Evolutionary conservation across 2,329 filamentous ascomycete species (phyloP).

Genomic region (Arthrocladium fulminans): DNA sequence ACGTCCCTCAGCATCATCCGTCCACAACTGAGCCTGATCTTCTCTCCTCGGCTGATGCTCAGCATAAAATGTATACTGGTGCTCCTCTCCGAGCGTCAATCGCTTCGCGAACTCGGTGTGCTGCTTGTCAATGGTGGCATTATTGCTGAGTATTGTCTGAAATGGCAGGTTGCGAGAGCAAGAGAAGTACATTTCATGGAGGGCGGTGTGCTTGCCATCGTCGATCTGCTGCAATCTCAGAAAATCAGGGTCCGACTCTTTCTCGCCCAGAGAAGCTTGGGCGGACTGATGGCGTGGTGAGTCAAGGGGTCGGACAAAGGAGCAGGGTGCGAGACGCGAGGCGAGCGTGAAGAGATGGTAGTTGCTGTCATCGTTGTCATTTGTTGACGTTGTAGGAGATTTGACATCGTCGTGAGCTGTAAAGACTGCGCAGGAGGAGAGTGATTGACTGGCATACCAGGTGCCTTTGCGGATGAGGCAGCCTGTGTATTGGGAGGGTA

Average conservation of each 20-base stretch:
- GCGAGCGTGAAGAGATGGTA: slow-evolving; percentile 8
- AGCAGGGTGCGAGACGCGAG: slow-evolving; percentile 6
- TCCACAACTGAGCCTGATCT: slow-evolving; percentile 19
- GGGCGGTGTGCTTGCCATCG: not conserved
- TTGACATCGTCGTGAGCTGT: slow-evolving; percentile 33
- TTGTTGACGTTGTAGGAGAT: not conserved
- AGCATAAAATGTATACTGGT: slow-evolving; percentile 16
- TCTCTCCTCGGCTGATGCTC: slow-evolving; percentile 13
- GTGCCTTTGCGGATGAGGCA: slow-evolving; percentile 59
- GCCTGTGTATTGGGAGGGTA: slow-evolving; percentile 34
- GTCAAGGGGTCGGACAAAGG: not conserved
- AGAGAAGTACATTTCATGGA: not conserved
- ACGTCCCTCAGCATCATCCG: slow-evolving; percentile 15
- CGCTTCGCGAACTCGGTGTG: not conserved
- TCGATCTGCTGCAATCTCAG: not conserved
- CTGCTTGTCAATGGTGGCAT: slow-evolving; percentile 1
- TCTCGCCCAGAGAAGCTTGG: too few species aligned
- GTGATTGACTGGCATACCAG: slow-evolving; percentile 49
- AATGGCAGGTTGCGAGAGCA: slow-evolving; percentile 1
- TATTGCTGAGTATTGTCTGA: slow-evolving; percentile 7
- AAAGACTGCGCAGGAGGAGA: slow-evolving; percentile 59
- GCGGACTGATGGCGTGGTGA: too few species aligned
- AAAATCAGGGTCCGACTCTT: too few species aligned
- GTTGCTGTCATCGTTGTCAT: not conserved
- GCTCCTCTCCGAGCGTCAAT: slow-evolving; percentile 1